These are phyloP conservation scores for Sporisorium iseilematis-ciliati DNA, from an alignment of 1,284 basidiomycete genomes.

Conservation along the genomic window DNA sequence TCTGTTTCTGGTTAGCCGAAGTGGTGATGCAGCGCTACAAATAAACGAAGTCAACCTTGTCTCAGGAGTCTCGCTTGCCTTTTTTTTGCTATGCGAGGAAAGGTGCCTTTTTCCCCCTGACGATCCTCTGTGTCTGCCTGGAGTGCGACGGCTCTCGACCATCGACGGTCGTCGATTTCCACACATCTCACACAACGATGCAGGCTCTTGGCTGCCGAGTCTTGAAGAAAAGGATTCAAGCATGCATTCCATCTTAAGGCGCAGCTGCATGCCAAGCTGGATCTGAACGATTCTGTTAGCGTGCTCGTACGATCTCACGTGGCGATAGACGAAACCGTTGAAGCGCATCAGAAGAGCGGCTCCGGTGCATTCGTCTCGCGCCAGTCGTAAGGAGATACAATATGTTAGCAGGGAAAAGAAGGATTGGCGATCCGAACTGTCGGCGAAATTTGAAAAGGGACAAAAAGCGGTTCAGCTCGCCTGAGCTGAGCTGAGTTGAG, in stretches of 20 bases:
- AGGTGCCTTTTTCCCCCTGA: slow-evolving; percentile 5
- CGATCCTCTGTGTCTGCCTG: slow-evolving; percentile 9
- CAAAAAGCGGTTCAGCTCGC: neutral
- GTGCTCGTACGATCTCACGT: too few relatives aligned
- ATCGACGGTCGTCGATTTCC: neutral
- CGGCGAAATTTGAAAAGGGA: neutral
- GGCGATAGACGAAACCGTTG: neutral
- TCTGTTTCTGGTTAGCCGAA: slow-evolving; percentile 5
- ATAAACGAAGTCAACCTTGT: slow-evolving; percentile 8
- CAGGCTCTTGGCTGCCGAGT: too few relatives aligned
- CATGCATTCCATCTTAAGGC: too few relatives aligned
- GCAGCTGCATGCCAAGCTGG: too few relatives aligned
- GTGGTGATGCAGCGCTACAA: slow-evolving; percentile 7
- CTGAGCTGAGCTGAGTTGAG: neutral
- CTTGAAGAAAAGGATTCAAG: too few relatives aligned
- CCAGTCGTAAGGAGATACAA: neutral
- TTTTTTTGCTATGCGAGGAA: neutral
- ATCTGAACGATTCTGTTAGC: too few relatives aligned
- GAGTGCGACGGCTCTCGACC: neutral
- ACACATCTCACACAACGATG: too few relatives aligned
- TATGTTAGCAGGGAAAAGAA: neutral
- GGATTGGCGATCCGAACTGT: neutral
- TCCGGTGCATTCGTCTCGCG: neutral
- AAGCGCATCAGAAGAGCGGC: neutral
- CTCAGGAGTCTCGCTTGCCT: slow-evolving; percentile 2